These are phyloP conservation scores for Citrus trifoliata DNA, from an alignment of 345 rosid species.

Conservation along the genomic window DNA sequence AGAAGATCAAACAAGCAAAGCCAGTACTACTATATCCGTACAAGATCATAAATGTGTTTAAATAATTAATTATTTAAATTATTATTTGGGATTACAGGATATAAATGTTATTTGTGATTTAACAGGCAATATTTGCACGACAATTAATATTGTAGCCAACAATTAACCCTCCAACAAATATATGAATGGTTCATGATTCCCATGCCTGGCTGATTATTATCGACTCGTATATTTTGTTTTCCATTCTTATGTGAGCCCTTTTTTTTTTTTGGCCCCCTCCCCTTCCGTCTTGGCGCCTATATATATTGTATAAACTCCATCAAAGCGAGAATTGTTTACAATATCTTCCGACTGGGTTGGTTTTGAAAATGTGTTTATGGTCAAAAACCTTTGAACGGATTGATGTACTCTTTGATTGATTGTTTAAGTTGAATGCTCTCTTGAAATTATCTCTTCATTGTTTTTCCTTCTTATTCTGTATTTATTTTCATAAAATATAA, in stretches of 20 bases:
- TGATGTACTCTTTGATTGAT: not conserved
- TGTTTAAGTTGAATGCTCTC: not conserved
- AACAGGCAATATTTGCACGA: not conserved
- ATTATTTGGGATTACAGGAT: not conserved
- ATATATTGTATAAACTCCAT: not conserved
- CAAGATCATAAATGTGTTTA: not conserved
- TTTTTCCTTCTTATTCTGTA: too few species aligned
- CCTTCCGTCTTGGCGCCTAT: not conserved
- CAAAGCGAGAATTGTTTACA: not conserved
- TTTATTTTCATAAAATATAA: not conserved
- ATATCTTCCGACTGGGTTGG: not conserved
- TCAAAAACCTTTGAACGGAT: not conserved
- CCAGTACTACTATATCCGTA: not conserved
- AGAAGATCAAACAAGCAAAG: too few species aligned
- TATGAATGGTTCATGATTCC: not conserved
- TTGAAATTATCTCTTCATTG: not conserved
- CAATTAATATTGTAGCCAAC: not conserved
- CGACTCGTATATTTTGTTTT: not conserved
- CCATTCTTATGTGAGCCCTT: not conserved
- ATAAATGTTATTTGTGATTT: not conserved
- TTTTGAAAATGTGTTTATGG: not conserved
- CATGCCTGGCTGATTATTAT: not conserved
- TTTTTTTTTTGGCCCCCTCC: fast-evolving
- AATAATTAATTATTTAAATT: not conserved
- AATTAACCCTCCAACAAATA: not conserved